phyloP scores from a whole-genome alignment of 257 asterid genomes.

The Solanum ossicruentum region DNA sequence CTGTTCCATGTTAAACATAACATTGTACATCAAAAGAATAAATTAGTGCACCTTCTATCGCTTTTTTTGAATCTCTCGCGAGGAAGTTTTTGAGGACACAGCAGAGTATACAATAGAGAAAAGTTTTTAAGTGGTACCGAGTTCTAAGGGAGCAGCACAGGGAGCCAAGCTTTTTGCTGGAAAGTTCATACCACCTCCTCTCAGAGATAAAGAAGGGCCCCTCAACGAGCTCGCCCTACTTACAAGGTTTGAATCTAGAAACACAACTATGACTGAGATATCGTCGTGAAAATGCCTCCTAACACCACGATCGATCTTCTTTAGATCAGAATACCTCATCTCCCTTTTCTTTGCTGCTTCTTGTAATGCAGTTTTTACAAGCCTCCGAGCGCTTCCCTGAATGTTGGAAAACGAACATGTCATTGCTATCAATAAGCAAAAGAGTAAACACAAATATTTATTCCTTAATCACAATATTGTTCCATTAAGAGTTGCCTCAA shows the following conservation, averaged over 20 bases:
- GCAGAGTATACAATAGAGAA: slow-evolving; percentile 19
- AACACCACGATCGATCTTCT: slow-evolving; percentile 40
- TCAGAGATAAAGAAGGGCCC: slow-evolving; percentile 22
- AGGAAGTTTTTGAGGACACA: slow-evolving; percentile 1
- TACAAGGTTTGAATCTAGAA: slow-evolving; percentile 24
- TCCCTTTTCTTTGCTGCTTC: slow-evolving; percentile 50
- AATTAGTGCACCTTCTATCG: slow-evolving; percentile 23
- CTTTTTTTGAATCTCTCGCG: slow-evolving; percentile 1
- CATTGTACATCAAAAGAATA: slow-evolving; percentile 9
- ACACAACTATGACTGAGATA: slow-evolving; percentile 28
- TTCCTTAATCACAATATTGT: neutral
- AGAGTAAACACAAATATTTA: neutral
- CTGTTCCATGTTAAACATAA: slow-evolving; percentile 10
- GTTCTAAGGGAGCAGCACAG: slow-evolving; percentile 6
- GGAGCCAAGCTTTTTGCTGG: slow-evolving; percentile 27
- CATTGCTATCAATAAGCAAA: neutral
- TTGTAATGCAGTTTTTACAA: slow-evolving; percentile 32
- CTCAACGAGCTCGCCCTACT: slow-evolving; percentile 27
- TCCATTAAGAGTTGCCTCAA: neutral
- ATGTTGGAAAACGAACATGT: neutral
- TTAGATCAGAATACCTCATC: slow-evolving; percentile 46
- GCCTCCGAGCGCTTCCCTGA: slow-evolving; percentile 41
- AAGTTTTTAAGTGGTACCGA: slow-evolving; percentile 15
- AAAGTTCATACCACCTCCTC: slow-evolving; percentile 25
- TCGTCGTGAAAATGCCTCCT: slow-evolving; percentile 42